Conservation (phyloP, 176 grass and related monocot species). For the Dendrocalamus sinicus region DNA sequence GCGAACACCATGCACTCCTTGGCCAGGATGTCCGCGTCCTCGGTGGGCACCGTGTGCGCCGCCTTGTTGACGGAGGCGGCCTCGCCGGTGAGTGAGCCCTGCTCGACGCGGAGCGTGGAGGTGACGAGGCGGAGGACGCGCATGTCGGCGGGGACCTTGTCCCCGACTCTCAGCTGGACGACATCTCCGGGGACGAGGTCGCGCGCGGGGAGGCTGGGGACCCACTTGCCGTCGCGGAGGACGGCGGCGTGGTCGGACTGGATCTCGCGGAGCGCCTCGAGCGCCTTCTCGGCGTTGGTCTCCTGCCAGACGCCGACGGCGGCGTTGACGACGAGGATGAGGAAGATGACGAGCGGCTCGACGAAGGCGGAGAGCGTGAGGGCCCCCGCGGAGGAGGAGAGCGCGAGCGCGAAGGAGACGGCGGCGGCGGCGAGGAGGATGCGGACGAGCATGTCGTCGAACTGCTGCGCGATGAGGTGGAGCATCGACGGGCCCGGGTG, state of each 20-base stretch:
- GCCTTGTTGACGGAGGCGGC: constrained; percentile 89
- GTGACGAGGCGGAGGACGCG: constrained; percentile 67
- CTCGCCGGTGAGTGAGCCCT: constrained; percentile 91
- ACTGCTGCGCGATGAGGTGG: constrained; percentile 68
- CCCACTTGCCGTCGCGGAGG: constrained; percentile 58
- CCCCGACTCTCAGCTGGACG: constrained; percentile 75
- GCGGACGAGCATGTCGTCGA: constrained; percentile 87
- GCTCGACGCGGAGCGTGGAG: constrained; percentile 84
- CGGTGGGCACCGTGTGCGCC: constrained; percentile 43
- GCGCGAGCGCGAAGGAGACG: constrained; percentile 86
- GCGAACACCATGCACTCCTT: constrained; percentile 95
- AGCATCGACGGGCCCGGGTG: constrained; percentile 76
- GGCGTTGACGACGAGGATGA: constrained; percentile 91
- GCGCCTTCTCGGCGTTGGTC: constrained; percentile 87
- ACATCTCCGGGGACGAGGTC: constrained; percentile 85
- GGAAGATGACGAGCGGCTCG: constrained; percentile 93
- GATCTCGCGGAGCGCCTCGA: constrained; percentile 83
- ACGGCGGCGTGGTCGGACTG: constrained; percentile 84
- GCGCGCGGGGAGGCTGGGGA: constrained; percentile 53
- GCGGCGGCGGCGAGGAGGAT: constrained; percentile 86
- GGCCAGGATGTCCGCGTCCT: constrained; percentile 87
- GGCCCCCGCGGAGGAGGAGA: constrained; percentile 43
- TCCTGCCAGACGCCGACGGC: constrained; percentile 94
- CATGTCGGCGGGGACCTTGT: constrained; percentile 95
- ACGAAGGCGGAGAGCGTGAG: constrained; percentile 78